Base-by-base conservation (phyloP, 257 asterid species). In the Jacaranda mimosifolia region DNA sequence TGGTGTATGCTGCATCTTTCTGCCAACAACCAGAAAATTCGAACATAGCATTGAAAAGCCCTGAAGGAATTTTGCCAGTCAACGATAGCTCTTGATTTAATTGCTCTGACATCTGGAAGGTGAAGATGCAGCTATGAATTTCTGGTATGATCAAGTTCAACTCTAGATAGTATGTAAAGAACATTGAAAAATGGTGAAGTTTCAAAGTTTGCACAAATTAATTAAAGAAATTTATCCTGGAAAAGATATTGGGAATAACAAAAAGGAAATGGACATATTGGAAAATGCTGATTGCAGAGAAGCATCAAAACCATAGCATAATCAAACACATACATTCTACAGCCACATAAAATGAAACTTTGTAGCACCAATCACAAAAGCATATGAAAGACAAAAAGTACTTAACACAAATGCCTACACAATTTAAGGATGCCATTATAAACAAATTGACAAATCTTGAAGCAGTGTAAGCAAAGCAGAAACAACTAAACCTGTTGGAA, bases 1-100 rank as follows among this genome's bases (percentile, higher is more conserved):
- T 89, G 26, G 98, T 90, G 84, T 81, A 80, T 39, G 99, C 94
- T 40, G 99, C 98, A 55, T 96, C 99, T 84, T 90, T 93, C 85
- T 91, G 99, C 99, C 99, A 96, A 74, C 97, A 87, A 75, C 97
- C 92, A 68, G 99, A 90, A 81, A 90, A 96, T 85, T 96, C 99
- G 78, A 93, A 96, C 98, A 93, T 91, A 2, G 94, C 79, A 87
- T 96, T 96, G 94, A 96, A 96, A 87, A 89, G 91, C 82, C 99
- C 99, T 3, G 94, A 87, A 79, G 99, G 98, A 69, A 96, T 93
- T 84, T 96, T 93, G 32, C 99, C 98, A 57, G 86, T 78, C 88
- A 96, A 83, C 7, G 99, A 88, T 52, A 96, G 81, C 72, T 93
- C 98, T 82, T 96, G 98, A 87, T 96, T 96, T 74, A 91, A 81